Evolutionary conservation across 352 stramenopile genomes (phyloP).

Genomic region (Blastocystis hominis): DNA sequence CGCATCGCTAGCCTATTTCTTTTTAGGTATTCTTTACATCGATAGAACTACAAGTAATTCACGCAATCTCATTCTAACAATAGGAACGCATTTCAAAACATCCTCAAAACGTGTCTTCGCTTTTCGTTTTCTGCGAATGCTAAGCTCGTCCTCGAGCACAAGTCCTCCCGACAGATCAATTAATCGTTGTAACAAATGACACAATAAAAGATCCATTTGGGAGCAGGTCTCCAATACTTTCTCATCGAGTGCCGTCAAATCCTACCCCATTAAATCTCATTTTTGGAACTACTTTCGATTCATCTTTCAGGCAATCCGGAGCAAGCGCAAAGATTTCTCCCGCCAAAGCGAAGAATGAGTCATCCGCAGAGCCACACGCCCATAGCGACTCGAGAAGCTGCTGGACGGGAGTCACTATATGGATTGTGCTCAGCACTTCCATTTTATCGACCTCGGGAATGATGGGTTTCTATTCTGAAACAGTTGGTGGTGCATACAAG

Average conservation of each 20-base stretch:
- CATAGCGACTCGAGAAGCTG: not conserved
- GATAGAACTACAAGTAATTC: constrained; percentile 9
- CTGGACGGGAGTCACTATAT: not conserved
- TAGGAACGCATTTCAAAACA: not conserved
- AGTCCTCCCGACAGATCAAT: constrained; percentile 14
- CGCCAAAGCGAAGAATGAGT: not conserved
- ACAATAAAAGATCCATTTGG: constrained; percentile 34
- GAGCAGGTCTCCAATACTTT: not conserved
- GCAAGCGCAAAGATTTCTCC: not conserved
- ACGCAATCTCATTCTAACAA: not conserved
- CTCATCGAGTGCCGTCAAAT: not conserved
- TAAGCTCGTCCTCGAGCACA: not conserved
- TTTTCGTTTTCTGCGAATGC: not conserved
- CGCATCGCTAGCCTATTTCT: constrained; percentile 18
- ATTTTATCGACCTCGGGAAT: not conserved
- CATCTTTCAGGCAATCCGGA: not conserved
- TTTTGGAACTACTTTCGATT: not conserved
- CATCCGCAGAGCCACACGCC: not conserved
- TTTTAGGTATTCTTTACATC: constrained; percentile 26
- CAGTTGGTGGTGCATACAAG: not conserved
- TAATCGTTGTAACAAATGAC: not conserved
- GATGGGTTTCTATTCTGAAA: not conserved
- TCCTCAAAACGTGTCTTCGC: not conserved
- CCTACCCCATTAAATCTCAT: not conserved
- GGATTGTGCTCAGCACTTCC: not conserved